phyloP scores from a whole-genome alignment of 1,139 yeast species.

The Nakaseomyces nivariensis region DNA sequence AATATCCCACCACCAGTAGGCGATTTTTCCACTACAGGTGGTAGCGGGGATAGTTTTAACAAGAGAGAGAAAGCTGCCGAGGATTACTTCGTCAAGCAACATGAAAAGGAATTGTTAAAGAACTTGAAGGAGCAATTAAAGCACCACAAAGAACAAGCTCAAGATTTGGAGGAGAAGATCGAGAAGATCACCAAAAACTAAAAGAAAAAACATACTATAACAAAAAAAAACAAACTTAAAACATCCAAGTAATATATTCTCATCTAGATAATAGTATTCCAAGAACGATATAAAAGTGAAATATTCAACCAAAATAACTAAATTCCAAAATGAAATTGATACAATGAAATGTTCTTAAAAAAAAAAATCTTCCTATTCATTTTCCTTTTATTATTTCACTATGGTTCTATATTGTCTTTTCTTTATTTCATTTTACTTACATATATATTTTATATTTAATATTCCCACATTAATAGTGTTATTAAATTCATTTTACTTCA shows the following conservation, averaged over 20 bases:
- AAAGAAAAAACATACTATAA: neutral
- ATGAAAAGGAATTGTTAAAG: conserved; percentile 53
- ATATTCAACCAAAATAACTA: too few relatives aligned
- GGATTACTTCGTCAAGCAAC: conserved; percentile 50
- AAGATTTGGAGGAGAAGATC: conserved; percentile 30
- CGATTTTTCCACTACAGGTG: conserved; percentile 22
- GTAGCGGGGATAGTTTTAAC: conserved; percentile 42
- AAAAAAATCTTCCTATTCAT: too few relatives aligned
- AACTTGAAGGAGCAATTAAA: conserved; percentile 42
- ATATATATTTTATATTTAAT: too few relatives aligned
- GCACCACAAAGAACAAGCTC: conserved; percentile 38
- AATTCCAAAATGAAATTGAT: too few relatives aligned
- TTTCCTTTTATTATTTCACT: too few relatives aligned
- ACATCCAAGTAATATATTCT: neutral
- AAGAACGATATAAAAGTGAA: too few relatives aligned
- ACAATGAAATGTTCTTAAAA: too few relatives aligned
- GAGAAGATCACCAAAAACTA: conserved; percentile 11
- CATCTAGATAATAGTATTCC: too few relatives aligned
- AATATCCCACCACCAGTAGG: conserved; percentile 40
- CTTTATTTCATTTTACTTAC: too few relatives aligned
- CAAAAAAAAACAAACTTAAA: neutral
- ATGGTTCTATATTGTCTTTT: too few relatives aligned
- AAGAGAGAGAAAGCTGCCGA: conserved; percentile 67
- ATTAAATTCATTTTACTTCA: too few relatives aligned
- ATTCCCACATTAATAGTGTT: too few relatives aligned